A percentile compares a stretch with the other conserved stretches of the same genome.
phyloP scores from a whole-genome alignment of 2,329 filamentous ascomycete species.

The Arthrobotrys iridis region DNA sequence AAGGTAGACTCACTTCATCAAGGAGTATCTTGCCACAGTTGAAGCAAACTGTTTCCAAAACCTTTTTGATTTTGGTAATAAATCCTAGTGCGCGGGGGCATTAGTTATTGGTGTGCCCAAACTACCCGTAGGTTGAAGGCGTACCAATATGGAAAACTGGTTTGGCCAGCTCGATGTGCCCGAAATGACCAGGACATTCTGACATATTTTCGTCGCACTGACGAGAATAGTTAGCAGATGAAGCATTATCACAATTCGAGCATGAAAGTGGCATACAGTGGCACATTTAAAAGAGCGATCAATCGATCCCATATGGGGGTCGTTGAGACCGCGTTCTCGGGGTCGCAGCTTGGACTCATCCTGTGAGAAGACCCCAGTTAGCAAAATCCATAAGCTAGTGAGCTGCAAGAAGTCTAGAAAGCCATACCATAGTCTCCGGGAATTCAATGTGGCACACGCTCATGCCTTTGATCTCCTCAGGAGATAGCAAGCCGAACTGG shows the following conservation, averaged over 20 bases:
- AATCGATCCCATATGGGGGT: conserved; percentile 94
- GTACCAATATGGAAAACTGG: conserved; percentile 88
- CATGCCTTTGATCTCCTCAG: conserved; percentile 99
- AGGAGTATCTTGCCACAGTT: conserved; percentile 98
- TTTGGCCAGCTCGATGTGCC: conserved; percentile 96
- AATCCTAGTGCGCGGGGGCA: conserved; percentile 73
- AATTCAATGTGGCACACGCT: conserved; percentile 96
- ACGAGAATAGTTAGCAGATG: conserved; percentile 9
- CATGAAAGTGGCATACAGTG: conserved; percentile 65
- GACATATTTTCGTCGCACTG: conserved; percentile 89
- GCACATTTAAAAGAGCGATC: conserved; percentile 95
- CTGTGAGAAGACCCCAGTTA: conserved; percentile 36
- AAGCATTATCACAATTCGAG: not conserved
- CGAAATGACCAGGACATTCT: conserved; percentile 97
- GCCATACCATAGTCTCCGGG: conserved; percentile 88
- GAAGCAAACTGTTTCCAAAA: conserved; percentile 98
- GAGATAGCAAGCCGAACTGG: conserved; percentile 96
- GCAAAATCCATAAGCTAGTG: not conserved
- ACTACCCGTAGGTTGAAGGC: conserved; percentile 48
- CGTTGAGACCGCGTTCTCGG: conserved; percentile 90
- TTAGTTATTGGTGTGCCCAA: conserved; percentile 4
- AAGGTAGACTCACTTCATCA: conserved; percentile 91
- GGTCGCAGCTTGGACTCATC: conserved; percentile 92
- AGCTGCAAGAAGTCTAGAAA: conserved; percentile 33
- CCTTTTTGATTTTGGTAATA: conserved; percentile 99